Evolutionary conservation across 805 yeast species (phyloP).

Genomic region (Saturnispora gosingensis): DNA sequence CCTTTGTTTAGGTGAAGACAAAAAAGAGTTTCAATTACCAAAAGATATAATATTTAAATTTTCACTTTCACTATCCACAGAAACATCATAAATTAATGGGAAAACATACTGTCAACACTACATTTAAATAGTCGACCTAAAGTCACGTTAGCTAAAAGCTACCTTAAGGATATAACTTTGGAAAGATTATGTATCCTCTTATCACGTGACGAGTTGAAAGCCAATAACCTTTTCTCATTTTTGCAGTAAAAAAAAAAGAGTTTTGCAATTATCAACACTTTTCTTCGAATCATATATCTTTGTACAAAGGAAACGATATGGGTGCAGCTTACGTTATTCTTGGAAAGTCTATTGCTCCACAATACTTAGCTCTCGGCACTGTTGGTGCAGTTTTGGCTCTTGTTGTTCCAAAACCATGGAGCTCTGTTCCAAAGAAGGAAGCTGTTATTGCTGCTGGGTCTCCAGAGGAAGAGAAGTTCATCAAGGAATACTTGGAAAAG

Average conservation of each 20-base stretch:
- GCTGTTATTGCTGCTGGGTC: constrained; percentile 70
- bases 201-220: not conserved
- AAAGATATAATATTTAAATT: not conserved
- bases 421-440: constrained; percentile 43
- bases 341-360: constrained; percentile 79
- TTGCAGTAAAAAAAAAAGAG: not conserved
- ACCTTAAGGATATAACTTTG: not conserved
- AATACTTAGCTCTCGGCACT: constrained; percentile 79
- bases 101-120: not conserved
- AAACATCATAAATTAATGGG: no score
- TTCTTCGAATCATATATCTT: not conserved
- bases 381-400: constrained; percentile 57
- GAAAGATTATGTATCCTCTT: no score
- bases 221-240: not conserved
- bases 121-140: not conserved
- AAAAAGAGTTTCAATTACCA: not conserved
- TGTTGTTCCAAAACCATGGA: constrained; percentile 69
- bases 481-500: constrained; percentile 56
- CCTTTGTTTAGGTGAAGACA: not conserved
- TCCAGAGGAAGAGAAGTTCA: constrained; percentile 85
- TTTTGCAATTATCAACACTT: not conserved
- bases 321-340: constrained; percentile 77
- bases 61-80: not conserved
- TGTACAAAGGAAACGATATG: constrained; percentile 33
- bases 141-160: not conserved